These are phyloP conservation scores for Orbilia blumenaviensis DNA, from an alignment of 2,329 filamentous ascomycete genomes.

Conservation along the genomic window DNA sequence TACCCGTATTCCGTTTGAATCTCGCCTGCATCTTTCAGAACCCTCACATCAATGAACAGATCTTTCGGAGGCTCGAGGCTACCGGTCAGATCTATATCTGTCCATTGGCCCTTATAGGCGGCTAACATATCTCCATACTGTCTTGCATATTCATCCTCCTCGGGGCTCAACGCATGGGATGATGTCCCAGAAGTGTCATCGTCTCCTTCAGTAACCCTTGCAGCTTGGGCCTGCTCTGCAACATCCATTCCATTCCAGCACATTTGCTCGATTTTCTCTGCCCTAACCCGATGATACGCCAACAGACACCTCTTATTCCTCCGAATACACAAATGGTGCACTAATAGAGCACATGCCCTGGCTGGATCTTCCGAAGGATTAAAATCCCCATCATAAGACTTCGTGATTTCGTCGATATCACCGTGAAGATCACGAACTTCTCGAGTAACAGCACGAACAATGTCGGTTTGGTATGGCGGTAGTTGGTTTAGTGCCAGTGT, in stretches of 20 bases:
- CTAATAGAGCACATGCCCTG: slow-evolving; percentile 85
- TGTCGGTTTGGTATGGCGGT: slow-evolving; percentile 89
- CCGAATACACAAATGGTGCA: slow-evolving; percentile 93
- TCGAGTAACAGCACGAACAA: slow-evolving; percentile 84
- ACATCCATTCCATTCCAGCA: slow-evolving; percentile 92
- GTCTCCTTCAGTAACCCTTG: slow-evolving; percentile 66
- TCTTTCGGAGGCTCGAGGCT: slow-evolving; percentile 93
- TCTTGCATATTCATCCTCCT: slow-evolving; percentile 95
- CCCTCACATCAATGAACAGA: slow-evolving; percentile 94
- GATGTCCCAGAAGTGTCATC: slow-evolving; percentile 67
- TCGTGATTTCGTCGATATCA: slow-evolving; percentile 80
- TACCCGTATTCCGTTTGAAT: slow-evolving; percentile 99
- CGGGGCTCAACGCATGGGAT: slow-evolving; percentile 83
- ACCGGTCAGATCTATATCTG: slow-evolving; percentile 93
- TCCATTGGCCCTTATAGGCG: slow-evolving; percentile 98
- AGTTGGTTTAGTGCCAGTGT: slow-evolving; percentile 86
- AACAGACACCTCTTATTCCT: slow-evolving; percentile 95
- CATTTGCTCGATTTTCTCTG: slow-evolving; percentile 90
- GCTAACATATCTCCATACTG: slow-evolving; percentile 90
- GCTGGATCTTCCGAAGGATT: slow-evolving; percentile 83
- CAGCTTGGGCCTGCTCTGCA: slow-evolving; percentile 66
- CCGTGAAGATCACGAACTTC: slow-evolving; percentile 94
- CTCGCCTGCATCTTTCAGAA: slow-evolving; percentile 95
- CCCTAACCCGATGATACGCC: slow-evolving; percentile 89
- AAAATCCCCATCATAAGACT: slow-evolving; percentile 84